phyloP scores from a whole-genome alignment of 2,329 filamentous ascomycete genomes.

The Arthrobotrys sinensis region DNA sequence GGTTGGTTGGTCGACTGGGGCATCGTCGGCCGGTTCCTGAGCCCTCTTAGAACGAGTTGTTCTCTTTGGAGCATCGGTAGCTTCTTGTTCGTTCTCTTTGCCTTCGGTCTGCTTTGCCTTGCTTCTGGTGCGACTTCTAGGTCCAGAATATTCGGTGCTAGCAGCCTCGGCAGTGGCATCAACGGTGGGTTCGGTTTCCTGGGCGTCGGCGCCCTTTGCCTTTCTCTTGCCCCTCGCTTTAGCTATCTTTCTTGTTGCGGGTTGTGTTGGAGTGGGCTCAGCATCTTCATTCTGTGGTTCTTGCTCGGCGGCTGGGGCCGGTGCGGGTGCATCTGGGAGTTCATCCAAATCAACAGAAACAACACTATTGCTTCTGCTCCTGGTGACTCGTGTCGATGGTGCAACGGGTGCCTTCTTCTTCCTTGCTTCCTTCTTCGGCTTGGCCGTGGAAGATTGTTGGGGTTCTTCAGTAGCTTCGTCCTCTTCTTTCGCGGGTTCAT shows the following conservation, averaged over 20 bases:
- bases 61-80: conserved; percentile 1
- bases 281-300: background rate
- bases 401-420: conserved; percentile 12
- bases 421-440: background rate
- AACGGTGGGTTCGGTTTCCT: background rate
- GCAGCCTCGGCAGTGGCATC: background rate
- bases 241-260: background rate
- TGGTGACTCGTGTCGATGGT: background rate
- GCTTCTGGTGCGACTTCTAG: conserved; percentile 20
- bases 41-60: conserved; percentile 8
- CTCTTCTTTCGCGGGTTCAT: background rate
- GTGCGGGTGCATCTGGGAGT: background rate
- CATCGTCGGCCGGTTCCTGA: background rate
- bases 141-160: conserved; percentile 4
- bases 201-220: background rate
- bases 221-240: background rate
- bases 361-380: conserved; percentile 14
- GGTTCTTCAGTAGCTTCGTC: background rate
- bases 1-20: background rate
- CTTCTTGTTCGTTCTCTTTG: background rate
- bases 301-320: background rate
- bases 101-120: background rate
- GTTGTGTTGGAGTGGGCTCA: background rate
- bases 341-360: conserved; percentile 4
- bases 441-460: background rate